Base-by-base conservation (phyloP, 345 rosid genomes). In the Populus pruinosa region DNA sequence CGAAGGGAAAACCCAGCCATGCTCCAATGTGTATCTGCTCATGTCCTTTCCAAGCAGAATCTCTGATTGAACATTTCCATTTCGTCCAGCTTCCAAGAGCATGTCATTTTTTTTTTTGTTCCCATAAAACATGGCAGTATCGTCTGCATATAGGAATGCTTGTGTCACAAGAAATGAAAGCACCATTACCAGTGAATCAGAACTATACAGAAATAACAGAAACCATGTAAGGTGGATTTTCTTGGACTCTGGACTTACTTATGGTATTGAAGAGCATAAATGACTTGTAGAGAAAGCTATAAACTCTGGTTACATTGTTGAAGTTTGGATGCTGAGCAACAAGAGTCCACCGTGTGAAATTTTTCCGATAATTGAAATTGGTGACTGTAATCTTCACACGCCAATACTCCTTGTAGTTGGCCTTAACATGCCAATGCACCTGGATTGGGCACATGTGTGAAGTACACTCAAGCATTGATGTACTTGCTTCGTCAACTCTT, bases 1-100 rank as follows among this genome's bases (percentile, higher is more conserved):
- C 80, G 92, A 78, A 0, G 99, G 98, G 79, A 96, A 96, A 2
- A 95, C 98, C 98, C 99, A 93, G 31, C 99, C 99, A 59, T 96
- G 91, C 81, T 90, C 89, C 78, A 96, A 87, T 59, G 92, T 89
- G 78, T 92, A 93, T 16, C 90, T 91, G 83, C 87, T 85, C 82
- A 78, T 77, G 81, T 96, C 93, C 83, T 93, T 96, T 86, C 79
- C 89, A 11, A 96, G 82, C 43, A 96, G 93, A 74, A 93, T 87
- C 85, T 93, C 99, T 4, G 97, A 93, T 72, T 93, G 98, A 39
- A 96, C 90, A 79, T 96, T 96, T 43, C 99, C 97, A 2, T 81
- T 82, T 5, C 90, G 93, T 0, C 99, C 99, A 1, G 98, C 97
- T 88, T 96, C 93, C 99, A 96, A 90, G 69, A 92, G 74, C 3